phyloP scores from a whole-genome alignment of 257 asterid genomes.

The Phtheirospermum japonicum region DNA sequence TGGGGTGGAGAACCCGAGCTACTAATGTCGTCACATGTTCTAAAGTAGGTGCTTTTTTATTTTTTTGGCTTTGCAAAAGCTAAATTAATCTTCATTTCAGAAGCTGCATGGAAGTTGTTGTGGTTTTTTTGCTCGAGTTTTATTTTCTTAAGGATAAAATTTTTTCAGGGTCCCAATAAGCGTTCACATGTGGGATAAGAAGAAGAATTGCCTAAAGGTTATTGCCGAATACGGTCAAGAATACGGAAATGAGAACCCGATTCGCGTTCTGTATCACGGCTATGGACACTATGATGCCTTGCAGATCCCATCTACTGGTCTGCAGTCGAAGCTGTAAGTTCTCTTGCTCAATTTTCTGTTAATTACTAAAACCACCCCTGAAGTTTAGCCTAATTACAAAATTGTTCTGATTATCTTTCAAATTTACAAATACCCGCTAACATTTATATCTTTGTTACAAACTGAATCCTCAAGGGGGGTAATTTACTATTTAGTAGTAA shows the following conservation, averaged over 20 bases:
- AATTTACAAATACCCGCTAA: too few relatives aligned
- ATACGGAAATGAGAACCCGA: conserved; percentile 56
- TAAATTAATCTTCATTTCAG: background rate
- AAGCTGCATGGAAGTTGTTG: too few relatives aligned
- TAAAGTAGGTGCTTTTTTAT: conserved; percentile 42
- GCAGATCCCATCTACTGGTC: conserved; percentile 32
- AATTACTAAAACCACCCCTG: background rate
- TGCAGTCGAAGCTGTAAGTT: conserved; percentile 39
- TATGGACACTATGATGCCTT: conserved; percentile 72
- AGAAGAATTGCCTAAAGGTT: conserved; percentile 43
- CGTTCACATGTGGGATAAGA: conserved; percentile 64
- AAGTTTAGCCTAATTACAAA: too few relatives aligned
- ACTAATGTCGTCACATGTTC: conserved; percentile 67
- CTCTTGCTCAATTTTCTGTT: background rate
- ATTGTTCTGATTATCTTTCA: too few relatives aligned
- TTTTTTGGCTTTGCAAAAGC: background rate
- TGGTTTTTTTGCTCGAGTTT: too few relatives aligned
- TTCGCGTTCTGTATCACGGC: conserved; percentile 65
- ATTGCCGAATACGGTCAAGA: conserved; percentile 76
- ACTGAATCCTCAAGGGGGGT: too few relatives aligned
- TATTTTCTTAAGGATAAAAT: conserved; percentile 1
- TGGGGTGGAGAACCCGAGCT: conserved; percentile 91
- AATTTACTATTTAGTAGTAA: too few relatives aligned
- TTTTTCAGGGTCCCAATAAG: conserved; percentile 57
- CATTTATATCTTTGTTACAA: too few relatives aligned